Base-by-base conservation (phyloP, 2,329 filamentous ascomycete species). In the Colletotrichum gloeosporioides region DNA sequence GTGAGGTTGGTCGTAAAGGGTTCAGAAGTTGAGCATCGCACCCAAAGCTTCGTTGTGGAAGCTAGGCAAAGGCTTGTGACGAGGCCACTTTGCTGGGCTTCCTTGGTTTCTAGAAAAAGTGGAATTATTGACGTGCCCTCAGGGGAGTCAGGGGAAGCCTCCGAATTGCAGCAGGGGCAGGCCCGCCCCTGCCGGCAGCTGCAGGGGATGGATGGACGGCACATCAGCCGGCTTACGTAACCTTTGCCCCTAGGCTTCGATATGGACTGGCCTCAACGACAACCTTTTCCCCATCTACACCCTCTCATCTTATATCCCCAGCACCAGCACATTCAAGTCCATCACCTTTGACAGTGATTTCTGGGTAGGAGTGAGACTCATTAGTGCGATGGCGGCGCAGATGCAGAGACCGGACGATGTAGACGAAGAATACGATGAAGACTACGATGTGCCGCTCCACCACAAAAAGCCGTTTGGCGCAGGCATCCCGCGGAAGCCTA, bases 401-500 rank as follows among this genome's bases (percentile, higher is more conserved):
- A 76, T 69, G 64, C 64, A 61, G 18, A 68, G 74, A 36, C 32
- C 25, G n/a, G 64, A 36, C 16, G 65, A 69, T 4, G 44, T 65
- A 4, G 72, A 79, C 25, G 77, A 81, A 4, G 74, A 80, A 12
- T 79, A 85, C 15, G 82, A 85, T 67, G 83, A 86, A 18, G 83
- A 85, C 25, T 85, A 89, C 65, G 87, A 90, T 36, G 80, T 90
- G 7, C 90, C 90, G 3, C 87, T 92, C 27, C 89, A 92, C 66
- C 85, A 85, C 76, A 87, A 87, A 78, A 86, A 86, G 64, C 86
- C 90, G 2, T 93, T 92, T 77, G 91, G 91, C 31, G 86, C 88
- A 10, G 91, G 91, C 77, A 82, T 92, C 68, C 88, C 89, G 82
- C 89, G 89, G 71, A 88, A 88, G 78, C 84, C 83, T 32, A 87